Conservation (phyloP, 345 rosid genomes). For the Orychophragmus violaceus region DNA sequence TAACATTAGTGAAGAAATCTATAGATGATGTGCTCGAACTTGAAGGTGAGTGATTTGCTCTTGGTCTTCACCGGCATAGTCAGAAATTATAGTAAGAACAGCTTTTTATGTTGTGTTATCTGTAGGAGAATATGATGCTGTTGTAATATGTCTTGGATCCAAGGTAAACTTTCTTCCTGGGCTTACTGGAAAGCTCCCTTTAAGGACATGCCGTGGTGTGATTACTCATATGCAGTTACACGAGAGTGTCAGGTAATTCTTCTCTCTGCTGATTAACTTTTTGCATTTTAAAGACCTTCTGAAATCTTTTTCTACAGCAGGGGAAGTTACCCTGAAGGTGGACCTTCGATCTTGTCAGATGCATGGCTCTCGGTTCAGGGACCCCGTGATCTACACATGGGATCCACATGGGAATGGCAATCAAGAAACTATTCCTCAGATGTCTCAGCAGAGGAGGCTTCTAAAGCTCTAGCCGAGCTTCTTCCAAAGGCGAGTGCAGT, state of each 20-base stretch:
- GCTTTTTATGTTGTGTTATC: neutral
- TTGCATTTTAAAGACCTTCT: neutral
- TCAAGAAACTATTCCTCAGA: conserved; percentile 58
- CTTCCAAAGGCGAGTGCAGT: conserved; percentile 62
- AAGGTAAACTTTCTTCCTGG: conserved; percentile 62
- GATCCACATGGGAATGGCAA: conserved; percentile 93
- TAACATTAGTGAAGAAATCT: conserved; percentile 50
- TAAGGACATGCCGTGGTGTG: conserved; percentile 88
- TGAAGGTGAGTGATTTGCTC: conserved; percentile 45
- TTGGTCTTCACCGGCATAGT: neutral
- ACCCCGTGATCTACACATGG: conserved; percentile 48
- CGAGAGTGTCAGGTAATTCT: conserved; percentile 37
- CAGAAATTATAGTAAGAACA: neutral
- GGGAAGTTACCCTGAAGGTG: conserved; percentile 51
- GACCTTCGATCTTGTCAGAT: conserved; percentile 77
- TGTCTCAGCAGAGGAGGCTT: conserved; percentile 68
- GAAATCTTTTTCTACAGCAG: conserved; percentile 30
- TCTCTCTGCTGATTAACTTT: neutral
- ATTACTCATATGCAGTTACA: conserved; percentile 62
- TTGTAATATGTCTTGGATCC: conserved; percentile 78
- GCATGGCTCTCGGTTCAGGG: conserved; percentile 88
- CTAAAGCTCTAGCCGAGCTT: conserved; percentile 64
- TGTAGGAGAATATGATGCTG: conserved; percentile 70
- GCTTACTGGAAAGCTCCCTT: conserved; percentile 76
- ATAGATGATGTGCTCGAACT: conserved; percentile 45